Evolutionary conservation across 2,329 filamentous ascomycete species (phyloP), one percentile per base, ranked within the genome.

Genomic region (Xylariaceae sp.): DNA sequence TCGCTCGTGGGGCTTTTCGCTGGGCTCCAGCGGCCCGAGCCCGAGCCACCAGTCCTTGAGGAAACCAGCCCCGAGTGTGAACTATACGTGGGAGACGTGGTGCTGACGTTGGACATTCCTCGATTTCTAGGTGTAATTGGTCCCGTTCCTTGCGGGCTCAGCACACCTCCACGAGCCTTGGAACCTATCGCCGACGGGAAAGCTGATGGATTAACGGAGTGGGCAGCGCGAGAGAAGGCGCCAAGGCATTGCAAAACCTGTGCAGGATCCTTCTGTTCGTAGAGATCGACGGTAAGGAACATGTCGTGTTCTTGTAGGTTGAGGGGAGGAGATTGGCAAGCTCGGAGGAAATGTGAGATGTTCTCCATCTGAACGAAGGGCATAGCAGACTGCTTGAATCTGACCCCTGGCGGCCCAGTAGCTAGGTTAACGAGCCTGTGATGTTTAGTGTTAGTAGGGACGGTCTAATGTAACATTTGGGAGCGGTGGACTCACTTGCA

Each of bases 311-410:
- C 87, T 53, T 91, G 92, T 55, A 99, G 85, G 72, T 87, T 92
- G 46, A 99, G 78, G 0, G 94, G 94, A 21, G 89, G 84, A 44
- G 83, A 78, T 73, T 96, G 90, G 77, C 92, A 96, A 55, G 91
- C 92, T 67, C 84, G 86, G 48, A 99, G 84, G 75, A 97, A 99
- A 69, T 96, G 91, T 4, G 92, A 95, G 68, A 99, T 97, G 71
- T 99, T 99, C 73, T 99, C 94, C 92, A 97, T 97, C 74, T 99
- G 94, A 33, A 97, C 93, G 70, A 99, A 99, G 0, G 94, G 94
- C 93, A 97, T 97, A 33, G 85, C 76, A 1, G 92, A 96, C 69
- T 88, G 81, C 75, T 97, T 97, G 82, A 89, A 97, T 72, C 88
- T 91, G 74, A 96, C 83, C 26, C 88, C 88, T 0, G 90, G 89